Base-by-base conservation (phyloP, 163 green algal genomes). In the Scenedesmus sp. region DNA sequence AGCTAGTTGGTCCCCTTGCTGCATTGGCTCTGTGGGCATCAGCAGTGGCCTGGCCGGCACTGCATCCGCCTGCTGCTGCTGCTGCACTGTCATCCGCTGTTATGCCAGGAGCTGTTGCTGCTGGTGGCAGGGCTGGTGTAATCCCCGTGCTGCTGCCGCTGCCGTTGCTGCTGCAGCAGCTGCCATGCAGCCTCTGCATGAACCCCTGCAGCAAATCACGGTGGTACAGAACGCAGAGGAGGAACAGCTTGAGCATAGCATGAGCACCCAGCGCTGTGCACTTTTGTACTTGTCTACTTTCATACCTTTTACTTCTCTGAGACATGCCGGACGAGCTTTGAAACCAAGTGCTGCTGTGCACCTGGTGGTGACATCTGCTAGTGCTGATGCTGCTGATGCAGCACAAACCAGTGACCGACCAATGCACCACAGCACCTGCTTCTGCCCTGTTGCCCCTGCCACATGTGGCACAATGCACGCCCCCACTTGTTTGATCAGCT, bases 1-100 rank as follows among this genome's bases (percentile, higher is more conserved):
- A 43, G 59, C 79, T 88, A 30, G 88, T 92, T 16, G 88, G 88
- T 9, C 88, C 88, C 20, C 88, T 68, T 35, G 88, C 88, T 49
- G 88, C 88, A 42, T 61, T 44, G 5, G 88, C 83, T 4, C 81
- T 40, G 81, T 92, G 88, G 0, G 37, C 59, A 1, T 56, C 59
- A 22, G n/a, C 83, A 37, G 73, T 2, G 30, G 18, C 30, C 26
- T 2, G 15, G 30, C 65, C 30, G 26, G 7, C 65, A n/a, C 4
- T 82, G 35, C 33, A 30, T 6, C 30, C 42, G 44, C 4, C 46
- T 7, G 37, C 44, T 80, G 53, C 79, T 44, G 65, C 43, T 90
- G 73, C 81, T n/a, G n/a, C n/a, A n/a, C n/a, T 56, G 35, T 16
- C 30, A 13, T 6, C 2, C 44, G 12, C 73, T 61, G 73, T 44